A percentile compares a stretch with the other conserved stretches of the same genome.
These are phyloP conservation scores for Limtongia smithiae DNA, from an alignment of 805 yeast species.

Conservation along the genomic window DNA sequence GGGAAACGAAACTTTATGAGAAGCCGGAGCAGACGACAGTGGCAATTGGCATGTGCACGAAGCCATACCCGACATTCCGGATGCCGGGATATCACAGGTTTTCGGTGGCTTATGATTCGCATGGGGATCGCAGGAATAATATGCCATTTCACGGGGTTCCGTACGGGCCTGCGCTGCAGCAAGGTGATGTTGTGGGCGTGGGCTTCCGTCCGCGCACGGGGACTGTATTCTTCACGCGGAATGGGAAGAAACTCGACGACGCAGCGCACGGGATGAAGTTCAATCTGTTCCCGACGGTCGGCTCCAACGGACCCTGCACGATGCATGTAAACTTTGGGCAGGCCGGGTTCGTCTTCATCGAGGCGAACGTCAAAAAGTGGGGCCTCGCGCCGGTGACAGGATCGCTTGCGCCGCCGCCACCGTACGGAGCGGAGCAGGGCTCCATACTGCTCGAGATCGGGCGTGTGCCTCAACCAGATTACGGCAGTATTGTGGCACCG, in stretches of 20 bases:
- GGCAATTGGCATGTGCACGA: constrained; percentile 75
- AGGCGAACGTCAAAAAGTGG: constrained; percentile 93
- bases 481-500: constrained; percentile 7
- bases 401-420: constrained; percentile 87
- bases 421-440: constrained; percentile 73
- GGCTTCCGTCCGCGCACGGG: constrained; percentile 84
- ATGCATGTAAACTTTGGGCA: constrained; percentile 90
- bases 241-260: constrained; percentile 86
- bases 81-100: constrained; percentile 87
- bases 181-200: constrained; percentile 91
- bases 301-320: constrained; percentile 75
- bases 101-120: constrained; percentile 83
- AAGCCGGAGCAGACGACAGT: constrained; percentile 49
- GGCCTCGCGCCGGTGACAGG: constrained; percentile 92
- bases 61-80: constrained; percentile 91
- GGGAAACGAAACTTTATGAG: constrained; percentile 80
- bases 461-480: constrained; percentile 4
- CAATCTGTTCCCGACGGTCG: constrained; percentile 81
- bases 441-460: constrained; percentile 66
- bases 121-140: constrained; percentile 73
- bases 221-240: constrained; percentile 86
- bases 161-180: constrained; percentile 56
- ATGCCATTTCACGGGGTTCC: constrained; percentile 63
- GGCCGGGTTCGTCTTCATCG: constrained; percentile 82
- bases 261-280: constrained; percentile 67